phyloP scores from a whole-genome alignment of 73 alveolate genomes.

The Paramecium caudatum region DNA sequence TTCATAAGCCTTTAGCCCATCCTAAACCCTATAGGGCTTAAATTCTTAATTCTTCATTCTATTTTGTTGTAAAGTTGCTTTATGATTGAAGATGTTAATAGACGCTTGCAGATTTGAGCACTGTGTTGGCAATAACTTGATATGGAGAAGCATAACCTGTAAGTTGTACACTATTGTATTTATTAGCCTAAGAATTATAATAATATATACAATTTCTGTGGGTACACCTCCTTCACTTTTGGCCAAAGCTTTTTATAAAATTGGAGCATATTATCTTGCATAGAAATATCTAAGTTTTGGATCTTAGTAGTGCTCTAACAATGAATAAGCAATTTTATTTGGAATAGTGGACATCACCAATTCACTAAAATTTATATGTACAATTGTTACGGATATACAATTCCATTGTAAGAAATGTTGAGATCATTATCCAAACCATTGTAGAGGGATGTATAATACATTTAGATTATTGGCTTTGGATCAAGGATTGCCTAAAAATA shows the following conservation, averaged over 20 bases:
- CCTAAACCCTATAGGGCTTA: slow-evolving; percentile 27
- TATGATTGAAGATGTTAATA: slow-evolving; percentile 40
- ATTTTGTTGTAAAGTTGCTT: background rate
- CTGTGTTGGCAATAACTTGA: slow-evolving; percentile 55
- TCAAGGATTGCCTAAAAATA: slow-evolving; percentile 40
- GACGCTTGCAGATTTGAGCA: slow-evolving; percentile 69
- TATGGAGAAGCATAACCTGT: slow-evolving; percentile 53
- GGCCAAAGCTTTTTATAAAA: slow-evolving; percentile 48
- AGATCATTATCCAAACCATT: slow-evolving; percentile 68
- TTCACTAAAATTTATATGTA: background rate
- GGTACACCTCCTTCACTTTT: slow-evolving; percentile 10
- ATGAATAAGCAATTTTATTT: slow-evolving; percentile 64
- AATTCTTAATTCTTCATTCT: slow-evolving; percentile 42
- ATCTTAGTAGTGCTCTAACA: slow-evolving; percentile 70
- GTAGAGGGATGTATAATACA: slow-evolving; percentile 69
- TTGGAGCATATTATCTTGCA: slow-evolving; percentile 63
- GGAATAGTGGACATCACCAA: slow-evolving; percentile 70
- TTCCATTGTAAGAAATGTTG: slow-evolving; percentile 68
- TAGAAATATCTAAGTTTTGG: slow-evolving; percentile 75
- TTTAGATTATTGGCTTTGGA: slow-evolving; percentile 29
- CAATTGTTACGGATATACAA: slow-evolving; percentile 46
- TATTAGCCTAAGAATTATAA: slow-evolving; percentile 3
- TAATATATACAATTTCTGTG: slow-evolving; percentile 8
- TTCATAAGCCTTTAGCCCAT: slow-evolving; percentile 72
- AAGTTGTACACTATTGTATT: slow-evolving; percentile 56